These are phyloP conservation scores for Fomitopsis pulvina DNA, from an alignment of 768 basidiomycete genomes.

Conservation along the genomic window DNA sequence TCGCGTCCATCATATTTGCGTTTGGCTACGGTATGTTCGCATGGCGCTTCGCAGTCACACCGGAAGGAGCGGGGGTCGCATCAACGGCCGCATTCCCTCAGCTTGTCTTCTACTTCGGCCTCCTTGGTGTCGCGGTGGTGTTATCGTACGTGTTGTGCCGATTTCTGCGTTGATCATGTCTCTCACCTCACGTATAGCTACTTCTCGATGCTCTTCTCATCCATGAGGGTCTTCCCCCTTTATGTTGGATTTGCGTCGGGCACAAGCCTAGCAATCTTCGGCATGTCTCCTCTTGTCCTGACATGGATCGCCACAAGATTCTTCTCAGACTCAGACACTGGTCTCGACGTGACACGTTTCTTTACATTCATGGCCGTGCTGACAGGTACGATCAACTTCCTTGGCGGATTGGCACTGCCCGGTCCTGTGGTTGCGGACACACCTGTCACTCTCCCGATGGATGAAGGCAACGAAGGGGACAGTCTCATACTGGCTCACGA, in stretches of 20 bases:
- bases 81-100: constrained; percentile 41
- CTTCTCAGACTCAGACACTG: constrained; percentile 44
- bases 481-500: too few species aligned
- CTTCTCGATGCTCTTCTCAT: constrained; percentile 71
- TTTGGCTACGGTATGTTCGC: constrained; percentile 60
- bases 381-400: constrained; percentile 44
- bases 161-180: constrained; percentile 1
- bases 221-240: constrained; percentile 61
- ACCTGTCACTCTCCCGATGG: not conserved
- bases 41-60: constrained; percentile 42
- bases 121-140: constrained; percentile 62
- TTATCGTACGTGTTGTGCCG: constrained; percentile 52
- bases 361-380: constrained; percentile 50
- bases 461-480: not conserved
- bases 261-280: constrained; percentile 63
- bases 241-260: constrained; percentile 65
- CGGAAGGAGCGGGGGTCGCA: constrained; percentile 30
- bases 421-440: constrained; percentile 19
- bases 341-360: constrained; percentile 43
- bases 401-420: constrained; percentile 38
- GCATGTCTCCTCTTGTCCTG: constrained; percentile 74
- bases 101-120: constrained; percentile 51
- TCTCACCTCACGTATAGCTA: constrained; percentile 32
- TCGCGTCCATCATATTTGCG: constrained; percentile 52
- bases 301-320: constrained; percentile 55